Evolutionary conservation across 2,329 filamentous ascomycete species (phyloP), one percentile per base, ranked within the genome.

Genomic region (Coniosporium tulheliwenetii): DNA sequence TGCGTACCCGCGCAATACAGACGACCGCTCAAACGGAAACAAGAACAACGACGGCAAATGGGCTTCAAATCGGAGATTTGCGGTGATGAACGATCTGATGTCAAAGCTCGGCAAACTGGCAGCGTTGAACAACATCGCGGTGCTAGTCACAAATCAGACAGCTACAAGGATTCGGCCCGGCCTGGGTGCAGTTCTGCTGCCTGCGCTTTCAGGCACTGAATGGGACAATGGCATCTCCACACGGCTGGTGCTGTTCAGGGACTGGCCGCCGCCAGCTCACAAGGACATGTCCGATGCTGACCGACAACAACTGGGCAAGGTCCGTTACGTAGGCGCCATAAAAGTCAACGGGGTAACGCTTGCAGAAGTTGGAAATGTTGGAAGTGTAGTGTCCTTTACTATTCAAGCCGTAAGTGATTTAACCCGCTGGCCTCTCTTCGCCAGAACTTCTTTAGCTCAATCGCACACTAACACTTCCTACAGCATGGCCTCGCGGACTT

Each of bases 171-270:
- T 93, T 62, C 77, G 81, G 45, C 36, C 52, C 2, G 78, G 72
- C 47, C 69, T 64, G 47, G 73, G 69, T 48, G 81, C 86, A 10
- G 73, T 79, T 9, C 65, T 96, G 38, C 72, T 79, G 40, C 81
- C 86, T 12, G 77, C 84, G 34, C 69, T 95, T 46, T 80, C 80
- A 42, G 78, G 81, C 10, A 69, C 69, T 14, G 75, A 81, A 35
- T 95, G 87, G 87, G 86, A 94, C 45, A 77, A 75, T 47, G 80
- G 77, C 30, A 66, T 94, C 32, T 74, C 76, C 45, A 82, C 77
- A 35, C 71, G 85, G 41, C 58, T 94, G 45, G 79, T 81, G 16
- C 59, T 94, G 30, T 93, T 91, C 58, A 73, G 81, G 51, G 85
- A 94, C 61, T 87, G 64, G 53, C 45, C 54, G 39, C 47, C 52